phyloP scores from a whole-genome alignment of 768 basidiomycete species.

The Ramaria sp. region DNA sequence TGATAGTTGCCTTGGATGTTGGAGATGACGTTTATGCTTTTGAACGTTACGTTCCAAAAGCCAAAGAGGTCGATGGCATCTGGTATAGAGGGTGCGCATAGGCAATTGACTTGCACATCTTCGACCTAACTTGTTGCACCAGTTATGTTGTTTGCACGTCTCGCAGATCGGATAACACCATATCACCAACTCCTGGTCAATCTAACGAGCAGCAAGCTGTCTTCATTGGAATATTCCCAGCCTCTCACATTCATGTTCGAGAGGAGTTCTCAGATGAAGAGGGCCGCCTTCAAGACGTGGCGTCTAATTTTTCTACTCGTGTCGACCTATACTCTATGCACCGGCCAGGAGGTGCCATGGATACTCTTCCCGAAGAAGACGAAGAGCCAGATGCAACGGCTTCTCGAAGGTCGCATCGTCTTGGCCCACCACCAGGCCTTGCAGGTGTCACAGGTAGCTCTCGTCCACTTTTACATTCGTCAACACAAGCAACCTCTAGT shows the following conservation, averaged over 20 bases:
- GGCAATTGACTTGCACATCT: background rate
- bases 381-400: conserved; percentile 22
- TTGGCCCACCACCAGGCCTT: conserved; percentile 66
- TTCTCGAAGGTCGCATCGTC: conserved; percentile 53
- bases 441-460: conserved; percentile 40
- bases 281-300: conserved; percentile 70
- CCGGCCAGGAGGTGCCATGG: conserved; percentile 26
- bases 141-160: conserved; percentile 85
- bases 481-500: conserved; percentile 47
- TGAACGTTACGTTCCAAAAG: conserved; percentile 71
- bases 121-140: conserved; percentile 3
- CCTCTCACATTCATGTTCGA: conserved; percentile 76
- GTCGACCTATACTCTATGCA: conserved; percentile 5
- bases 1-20: conserved; percentile 72
- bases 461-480: conserved; percentile 47
- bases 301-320: conserved; percentile 33
- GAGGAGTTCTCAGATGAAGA: conserved; percentile 84
- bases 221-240: conserved; percentile 90
- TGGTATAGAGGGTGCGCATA: conserved; percentile 91
- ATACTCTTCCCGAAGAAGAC: conserved; percentile 54
- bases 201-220: conserved; percentile 66
- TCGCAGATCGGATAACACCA: conserved; percentile 58
- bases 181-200: conserved; percentile 29
- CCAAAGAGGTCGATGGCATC: conserved; percentile 62
- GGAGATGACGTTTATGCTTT: conserved; percentile 98